phyloP scores from a whole-genome alignment of 495 filamentous ascomycete genomes.

The Aspergillus funiculosus region DNA sequence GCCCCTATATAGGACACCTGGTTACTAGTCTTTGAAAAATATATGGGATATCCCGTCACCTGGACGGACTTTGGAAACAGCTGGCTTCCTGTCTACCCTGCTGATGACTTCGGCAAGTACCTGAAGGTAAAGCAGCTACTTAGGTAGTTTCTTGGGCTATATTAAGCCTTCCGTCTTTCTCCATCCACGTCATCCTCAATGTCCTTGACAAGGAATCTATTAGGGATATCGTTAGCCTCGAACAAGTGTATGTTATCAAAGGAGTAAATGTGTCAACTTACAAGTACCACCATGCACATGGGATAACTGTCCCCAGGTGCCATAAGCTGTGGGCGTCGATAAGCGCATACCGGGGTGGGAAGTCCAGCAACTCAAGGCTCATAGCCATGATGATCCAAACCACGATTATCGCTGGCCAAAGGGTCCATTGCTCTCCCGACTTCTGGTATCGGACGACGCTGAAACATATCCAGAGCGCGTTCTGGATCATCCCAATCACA shows the following conservation, averaged over 20 bases:
- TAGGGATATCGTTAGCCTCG: slow-evolving; percentile 11
- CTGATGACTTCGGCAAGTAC: not conserved
- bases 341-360: slow-evolving; percentile 74
- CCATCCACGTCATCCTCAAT: slow-evolving; percentile 65
- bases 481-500: slow-evolving; percentile 70
- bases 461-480: slow-evolving; percentile 80
- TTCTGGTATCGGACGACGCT: slow-evolving; percentile 68
- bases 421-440: slow-evolving; percentile 64
- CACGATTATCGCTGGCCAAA: slow-evolving; percentile 89
- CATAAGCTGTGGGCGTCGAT: slow-evolving; percentile 94
- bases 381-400: slow-evolving; percentile 89
- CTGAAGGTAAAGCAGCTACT: no score
- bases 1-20: no score
- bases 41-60: slow-evolving; percentile 14
- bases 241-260: no score
- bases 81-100: slow-evolving; percentile 4
- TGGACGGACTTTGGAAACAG: slow-evolving; percentile 10
- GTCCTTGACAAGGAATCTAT: slow-evolving; percentile 73
- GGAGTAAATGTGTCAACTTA: slow-evolving; percentile 46
- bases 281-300: slow-evolving; percentile 92
- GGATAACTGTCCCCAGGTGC: slow-evolving; percentile 88
- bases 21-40: no score
- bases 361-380: slow-evolving; percentile 92
- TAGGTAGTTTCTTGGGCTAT: not conserved
- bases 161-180: slow-evolving; percentile 45